These are phyloP conservation scores for Oryza meyeriana DNA, from an alignment of 176 grass and related monocot species.

Conservation along the genomic window DNA sequence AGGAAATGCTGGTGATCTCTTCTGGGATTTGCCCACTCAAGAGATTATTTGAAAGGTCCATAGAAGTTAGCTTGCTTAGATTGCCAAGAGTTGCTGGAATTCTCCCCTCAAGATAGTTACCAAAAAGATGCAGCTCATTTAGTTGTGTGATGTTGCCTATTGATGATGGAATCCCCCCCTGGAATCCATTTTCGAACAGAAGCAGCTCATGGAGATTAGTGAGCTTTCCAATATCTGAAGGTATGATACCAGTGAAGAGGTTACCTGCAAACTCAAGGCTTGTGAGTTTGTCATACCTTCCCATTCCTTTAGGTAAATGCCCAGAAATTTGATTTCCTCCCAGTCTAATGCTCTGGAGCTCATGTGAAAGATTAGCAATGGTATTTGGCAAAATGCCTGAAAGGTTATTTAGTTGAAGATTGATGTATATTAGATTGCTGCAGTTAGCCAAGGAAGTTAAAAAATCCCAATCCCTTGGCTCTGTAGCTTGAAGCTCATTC, in stretches of 20 bases:
- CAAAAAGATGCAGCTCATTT: neutral
- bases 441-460: neutral
- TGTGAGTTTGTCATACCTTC: neutral
- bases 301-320: neutral
- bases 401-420: neutral
- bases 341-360: neutral
- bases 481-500: neutral
- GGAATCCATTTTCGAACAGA: neutral
- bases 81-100: neutral
- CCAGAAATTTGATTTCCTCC: constrained; percentile 1
- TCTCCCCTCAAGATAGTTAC: neutral
- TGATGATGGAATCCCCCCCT: neutral
- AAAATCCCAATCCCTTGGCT: neutral
- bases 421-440: neutral
- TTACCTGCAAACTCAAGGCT: neutral
- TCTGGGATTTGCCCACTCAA: neutral
- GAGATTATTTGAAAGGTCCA: neutral
- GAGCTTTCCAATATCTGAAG: neutral
- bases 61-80: neutral
- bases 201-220: neutral
- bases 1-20: neutral
- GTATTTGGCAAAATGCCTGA: neutral
- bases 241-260: neutral
- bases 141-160: neutral
- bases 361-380: neutral